Percentiles rank a stretch among this genome's conserved stretches.
These are phyloP conservation scores for Lotus japonicus DNA, from an alignment of 306 rosid species.

Conservation along the genomic window DNA sequence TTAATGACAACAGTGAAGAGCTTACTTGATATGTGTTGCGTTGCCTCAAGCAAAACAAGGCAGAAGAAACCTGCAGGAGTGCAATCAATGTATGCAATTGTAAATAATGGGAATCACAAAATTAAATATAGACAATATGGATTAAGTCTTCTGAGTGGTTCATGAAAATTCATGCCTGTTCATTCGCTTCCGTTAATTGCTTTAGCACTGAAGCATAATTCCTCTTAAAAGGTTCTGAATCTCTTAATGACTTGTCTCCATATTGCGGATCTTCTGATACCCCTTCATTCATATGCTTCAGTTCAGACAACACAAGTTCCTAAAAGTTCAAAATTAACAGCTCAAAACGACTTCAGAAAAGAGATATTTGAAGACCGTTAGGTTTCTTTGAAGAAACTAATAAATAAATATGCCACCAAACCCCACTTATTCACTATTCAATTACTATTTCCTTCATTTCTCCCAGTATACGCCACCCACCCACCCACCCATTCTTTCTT, in stretches of 20 bases:
- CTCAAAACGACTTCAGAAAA: constrained; percentile 14
- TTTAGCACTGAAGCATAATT: constrained; percentile 75
- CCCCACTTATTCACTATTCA: too few species aligned
- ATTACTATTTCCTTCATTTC: too few species aligned
- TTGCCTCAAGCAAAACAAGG: constrained; percentile 75
- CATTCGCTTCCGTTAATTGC: constrained; percentile 75
- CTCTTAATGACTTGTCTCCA: constrained; percentile 58
- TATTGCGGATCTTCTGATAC: constrained; percentile 56
- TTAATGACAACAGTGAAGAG: constrained; percentile 39
- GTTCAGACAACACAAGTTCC: constrained; percentile 77
- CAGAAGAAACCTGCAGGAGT: constrained; percentile 72
- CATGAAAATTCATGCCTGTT: constrained; percentile 51
- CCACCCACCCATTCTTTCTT: too few species aligned
- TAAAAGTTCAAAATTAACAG: constrained; percentile 40
- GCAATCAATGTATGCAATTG: constrained; percentile 24
- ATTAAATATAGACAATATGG: neutral
- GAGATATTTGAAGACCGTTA: neutral
- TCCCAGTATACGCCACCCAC: too few species aligned
- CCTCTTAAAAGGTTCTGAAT: constrained; percentile 73
- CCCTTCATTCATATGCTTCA: constrained; percentile 76
- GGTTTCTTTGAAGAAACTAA: too few species aligned
- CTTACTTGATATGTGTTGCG: constrained; percentile 74
- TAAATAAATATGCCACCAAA: too few species aligned
- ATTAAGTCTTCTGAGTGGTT: constrained; percentile 12
- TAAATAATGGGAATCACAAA: constrained; percentile 14